Evolutionary conservation across 148 eudicot species (phyloP).

Genomic region (Rheum nobile): DNA sequence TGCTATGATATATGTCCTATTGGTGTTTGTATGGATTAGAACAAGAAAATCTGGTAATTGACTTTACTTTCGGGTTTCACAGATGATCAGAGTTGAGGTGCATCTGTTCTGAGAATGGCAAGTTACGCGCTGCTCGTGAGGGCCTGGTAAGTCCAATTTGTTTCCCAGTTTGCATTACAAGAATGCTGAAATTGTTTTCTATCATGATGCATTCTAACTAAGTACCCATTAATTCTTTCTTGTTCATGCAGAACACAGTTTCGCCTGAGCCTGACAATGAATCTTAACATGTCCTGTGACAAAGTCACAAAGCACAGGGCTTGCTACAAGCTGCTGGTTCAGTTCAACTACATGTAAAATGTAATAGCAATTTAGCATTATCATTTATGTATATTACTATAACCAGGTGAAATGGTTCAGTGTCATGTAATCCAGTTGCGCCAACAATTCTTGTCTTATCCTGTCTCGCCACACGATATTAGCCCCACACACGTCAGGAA

Average conservation of each 20-base stretch:
- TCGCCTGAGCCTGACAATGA: not conserved
- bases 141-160: not conserved
- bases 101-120: not conserved
- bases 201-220: not conserved
- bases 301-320: no score
- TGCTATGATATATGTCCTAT: not conserved
- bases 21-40: not conserved
- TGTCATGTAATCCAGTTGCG: no score
- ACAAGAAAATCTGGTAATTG: not conserved
- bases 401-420: no score
- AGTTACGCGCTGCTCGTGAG: not conserved
- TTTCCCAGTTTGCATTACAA: not conserved
- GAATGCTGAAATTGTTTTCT: not conserved
- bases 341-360: no score
- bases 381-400: no score
- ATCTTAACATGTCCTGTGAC: not conserved
- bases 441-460: no score
- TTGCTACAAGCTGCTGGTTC: no score
- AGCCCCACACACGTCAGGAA: no score
- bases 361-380: no score
- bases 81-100: not conserved
- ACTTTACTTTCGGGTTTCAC: not conserved
- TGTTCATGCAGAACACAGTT: not conserved
- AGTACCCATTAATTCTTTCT: not conserved
- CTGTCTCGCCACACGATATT: no score